Evolutionary conservation across 2,329 filamentous ascomycete species (phyloP).

Genomic region (Amylocarpus encephaloides): DNA sequence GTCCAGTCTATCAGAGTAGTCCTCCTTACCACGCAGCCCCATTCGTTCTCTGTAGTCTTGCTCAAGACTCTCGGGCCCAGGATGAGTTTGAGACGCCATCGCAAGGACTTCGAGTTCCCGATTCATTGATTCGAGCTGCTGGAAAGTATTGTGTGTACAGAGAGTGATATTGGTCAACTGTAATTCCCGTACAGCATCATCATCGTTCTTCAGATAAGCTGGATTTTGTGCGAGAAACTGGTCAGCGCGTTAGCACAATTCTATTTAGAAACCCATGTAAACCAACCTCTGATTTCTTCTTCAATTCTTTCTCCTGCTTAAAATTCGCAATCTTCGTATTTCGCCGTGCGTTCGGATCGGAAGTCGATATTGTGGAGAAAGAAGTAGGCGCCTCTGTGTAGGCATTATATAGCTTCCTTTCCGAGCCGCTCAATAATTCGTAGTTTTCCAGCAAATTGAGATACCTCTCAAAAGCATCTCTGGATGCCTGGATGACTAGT

Average conservation of each 20-base stretch:
- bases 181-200: slow-evolving; percentile 73
- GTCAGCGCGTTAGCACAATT: slow-evolving; percentile 24
- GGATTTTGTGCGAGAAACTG: slow-evolving; percentile 56
- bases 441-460: slow-evolving; percentile 74
- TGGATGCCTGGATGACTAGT: slow-evolving; percentile 53
- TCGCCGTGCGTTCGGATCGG: slow-evolving; percentile 61
- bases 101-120: slow-evolving; percentile 80
- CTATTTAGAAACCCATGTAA: slow-evolving; percentile 22
- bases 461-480: slow-evolving; percentile 71
- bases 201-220: slow-evolving; percentile 62
- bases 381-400: slow-evolving; percentile 66
- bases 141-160: slow-evolving; percentile 72
- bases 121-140: slow-evolving; percentile 78
- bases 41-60: slow-evolving; percentile 42
- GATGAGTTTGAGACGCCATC: slow-evolving; percentile 55
- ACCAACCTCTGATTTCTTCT: slow-evolving; percentile 68
- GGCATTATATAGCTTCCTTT: slow-evolving; percentile 63
- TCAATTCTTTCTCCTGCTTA: slow-evolving; percentile 77
- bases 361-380: slow-evolving; percentile 66
- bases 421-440: slow-evolving; percentile 56
- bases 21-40: slow-evolving; percentile 34
- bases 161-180: slow-evolving; percentile 71
- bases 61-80: slow-evolving; percentile 38
- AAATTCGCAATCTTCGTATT: slow-evolving; percentile 83
- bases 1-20: slow-evolving; percentile 72